Base-by-base conservation (phyloP, 805 yeast species). In the Monosporozyma solicola region DNA sequence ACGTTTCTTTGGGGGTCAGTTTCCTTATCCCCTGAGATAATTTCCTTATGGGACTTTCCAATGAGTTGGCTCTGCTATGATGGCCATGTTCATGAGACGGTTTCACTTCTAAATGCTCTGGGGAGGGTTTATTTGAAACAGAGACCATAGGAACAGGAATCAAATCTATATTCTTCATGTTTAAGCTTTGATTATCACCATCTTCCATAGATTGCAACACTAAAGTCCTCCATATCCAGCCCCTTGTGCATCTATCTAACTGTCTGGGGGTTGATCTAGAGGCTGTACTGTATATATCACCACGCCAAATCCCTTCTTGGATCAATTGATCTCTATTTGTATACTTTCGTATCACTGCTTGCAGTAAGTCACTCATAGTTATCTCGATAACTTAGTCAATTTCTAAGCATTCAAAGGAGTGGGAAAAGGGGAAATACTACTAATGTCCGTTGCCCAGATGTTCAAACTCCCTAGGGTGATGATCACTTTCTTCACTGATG, bases 151-250 rank as follows among this genome's bases (percentile, higher is more conserved):
- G 63, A 10, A 60, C 61, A 3, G 54, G 49, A 2, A 59, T 48
- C 33, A 59, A 41, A 13, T 48, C 51, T 11, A 47, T 27, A 51
- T 24, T 25, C 13, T 37, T 41, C 32, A 39, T 31, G 25, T 27
- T 22, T 15, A 48, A 15, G 5, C 4, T 39, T 37, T 47, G 25
- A 10, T 49, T 51, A 31, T 54, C 52, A 33, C 39, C 46, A 39
- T 54, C n/a, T 35, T 35, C 46, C 46, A 43, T 59, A 11, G 54
- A 35, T 44, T 59, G 59, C 27, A 64, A 50, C 8, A 62, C 57
- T 33, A 66, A 47, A 8, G 64, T 60, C 50, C 58, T 61, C 70
- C 70, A 66, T 16, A 66, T 56, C 70, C 70, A 66, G 15, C 68
- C 67, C 49, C 70, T 29, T 13, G 50, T 44, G 5, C 24, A 16